Evolutionary conservation across 2,329 filamentous ascomycete genomes (phyloP), one percentile per base, ranked within the genome.

Genomic region (Colletotrichum lini): DNA sequence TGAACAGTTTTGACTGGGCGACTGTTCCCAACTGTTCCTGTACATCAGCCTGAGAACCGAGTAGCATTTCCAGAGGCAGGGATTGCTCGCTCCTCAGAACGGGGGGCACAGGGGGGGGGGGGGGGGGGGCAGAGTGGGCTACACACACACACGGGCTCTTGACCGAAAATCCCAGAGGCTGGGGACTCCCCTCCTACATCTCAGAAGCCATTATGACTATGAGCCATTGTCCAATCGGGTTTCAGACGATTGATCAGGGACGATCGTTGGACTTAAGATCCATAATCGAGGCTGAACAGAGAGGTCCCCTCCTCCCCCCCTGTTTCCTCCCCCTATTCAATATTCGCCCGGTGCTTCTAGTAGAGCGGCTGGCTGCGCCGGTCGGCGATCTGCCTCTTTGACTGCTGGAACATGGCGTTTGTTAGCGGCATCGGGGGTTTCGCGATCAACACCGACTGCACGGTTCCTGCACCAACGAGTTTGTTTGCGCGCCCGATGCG

Each of bases 341-440:
- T 45, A 45, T 44, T 38, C 44, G 52, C 21, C 21, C n/a, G 10
- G 15, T 26, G 40, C 38, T 26, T 30, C 13, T n/a, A n/a, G 30
- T 8, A 30, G 30, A 8, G 30, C 30, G 30, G 30, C 30, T 30
- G 9, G 30, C 65, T 42, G 56, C 57, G 45, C 45, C 52, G 13
- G 44, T 63, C 40, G 35, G 57, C 40, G 44, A 42, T 57, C 26
- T 23, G 50, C 56, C 38, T 30, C 57, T 49, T 71, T 40, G 13
- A 49, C 30, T 35, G 15, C 18, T 50, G 30, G 23, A 30, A 23
- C 12, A 58, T 71, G 65, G 68, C 68, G 65, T 47, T 4, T 40
- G 58, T 53, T 72, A 70, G 70, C 50, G 56, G 67, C 56, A 65
- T 65, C 66, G 61, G 38, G n/a, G 44, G 10, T 50, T 45, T 44